Conservation (phyloP, 192 early-diverging fungal species). For the Allomyces javanicus region DNA sequence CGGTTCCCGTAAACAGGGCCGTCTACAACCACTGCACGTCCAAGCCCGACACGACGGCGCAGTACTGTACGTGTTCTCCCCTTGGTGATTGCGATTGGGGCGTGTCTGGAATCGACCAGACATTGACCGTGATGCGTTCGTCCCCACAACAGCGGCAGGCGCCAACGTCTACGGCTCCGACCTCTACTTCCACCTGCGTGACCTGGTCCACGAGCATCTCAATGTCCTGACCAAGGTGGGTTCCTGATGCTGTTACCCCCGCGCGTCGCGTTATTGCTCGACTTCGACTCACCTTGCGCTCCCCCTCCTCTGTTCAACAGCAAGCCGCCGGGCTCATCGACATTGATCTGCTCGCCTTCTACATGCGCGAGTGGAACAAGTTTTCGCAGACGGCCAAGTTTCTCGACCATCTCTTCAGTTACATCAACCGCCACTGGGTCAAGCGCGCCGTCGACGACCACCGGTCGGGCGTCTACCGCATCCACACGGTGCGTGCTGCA, state of each 20-base stretch:
- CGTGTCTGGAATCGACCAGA: background rate
- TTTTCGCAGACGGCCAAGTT: slow-evolving; percentile 67
- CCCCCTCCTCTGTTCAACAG: background rate
- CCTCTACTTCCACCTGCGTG: slow-evolving; percentile 39
- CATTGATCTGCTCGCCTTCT: slow-evolving; percentile 65
- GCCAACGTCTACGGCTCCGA: slow-evolving; percentile 37
- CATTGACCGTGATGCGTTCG: background rate
- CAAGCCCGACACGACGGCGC: slow-evolving; percentile 8
- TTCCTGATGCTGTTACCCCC: background rate
- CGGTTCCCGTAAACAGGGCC: slow-evolving; percentile 7
- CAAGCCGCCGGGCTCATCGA: slow-evolving; percentile 46
- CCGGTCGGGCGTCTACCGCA: slow-evolving; percentile 64
- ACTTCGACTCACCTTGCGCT: background rate
- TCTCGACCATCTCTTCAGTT: slow-evolving; percentile 79
- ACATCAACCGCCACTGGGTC: slow-evolving; percentile 95
- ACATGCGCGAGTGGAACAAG: slow-evolving; percentile 72
- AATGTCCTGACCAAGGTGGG: slow-evolving; percentile 8
- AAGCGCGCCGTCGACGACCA: slow-evolving; percentile 90
- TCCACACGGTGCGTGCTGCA: slow-evolving; percentile 62
- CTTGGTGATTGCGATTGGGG: no score
- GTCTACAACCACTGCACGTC: slow-evolving; percentile 29
- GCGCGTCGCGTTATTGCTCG: background rate
- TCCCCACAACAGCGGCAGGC: slow-evolving; percentile 12
- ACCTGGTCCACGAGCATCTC: slow-evolving; percentile 31
- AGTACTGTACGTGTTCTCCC: slow-evolving; percentile 2